Evolutionary conservation across 2,329 filamentous ascomycete genomes (phyloP), one percentile per base, ranked within the genome.

Genomic region (Nemania abortiva): DNA sequence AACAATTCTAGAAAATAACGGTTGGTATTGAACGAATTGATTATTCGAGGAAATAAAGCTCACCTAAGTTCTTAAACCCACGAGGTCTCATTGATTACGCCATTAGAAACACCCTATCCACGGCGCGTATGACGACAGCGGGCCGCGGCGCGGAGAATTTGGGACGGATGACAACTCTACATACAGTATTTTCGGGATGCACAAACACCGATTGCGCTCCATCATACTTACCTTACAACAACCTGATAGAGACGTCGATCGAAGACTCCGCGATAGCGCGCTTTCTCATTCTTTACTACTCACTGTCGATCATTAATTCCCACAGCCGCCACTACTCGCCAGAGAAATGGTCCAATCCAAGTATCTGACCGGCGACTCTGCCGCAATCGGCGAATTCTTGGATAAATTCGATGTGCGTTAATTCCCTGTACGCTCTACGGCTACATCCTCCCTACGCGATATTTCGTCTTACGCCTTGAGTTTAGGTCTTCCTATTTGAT

Each of bases 401-500:
- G 91, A 93, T 82, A 89, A 89, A 78, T 99, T 98, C 78, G 96
- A 99, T 85, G 96, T 97, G 83, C 82, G 94, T 85, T 53, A 74
- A 74, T 73, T 78, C 82, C 77, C 66, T 63, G 56, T 52, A 58
- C 54, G 37, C 66, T 63, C 58, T 52, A 58, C 54, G 37, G 9
- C 56, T 52, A 42, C 49, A 27, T 54, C 29, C 65, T 70, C 37
- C 59, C 29, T n/a, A 20, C 29, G 53, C 74, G 50, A 74, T 66
- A 20, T 69, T 69, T 9, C 67, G 63, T 56, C 15, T 68, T 66
- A 63, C 69, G 22, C 27, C 55, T 42, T 29, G 18, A 27, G 9
- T 52, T 27, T 74, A 97, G 94, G 90, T 93, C 42, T 98, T 99
- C 78, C 85, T 99, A 13, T 93, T 99, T 77, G 96, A 99, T 80